A percentile compares a stretch with the other conserved stretches of the same genome.
Evolutionary conservation across 257 asterid genomes (phyloP).

Genomic region (Scutellaria galericulata): DNA sequence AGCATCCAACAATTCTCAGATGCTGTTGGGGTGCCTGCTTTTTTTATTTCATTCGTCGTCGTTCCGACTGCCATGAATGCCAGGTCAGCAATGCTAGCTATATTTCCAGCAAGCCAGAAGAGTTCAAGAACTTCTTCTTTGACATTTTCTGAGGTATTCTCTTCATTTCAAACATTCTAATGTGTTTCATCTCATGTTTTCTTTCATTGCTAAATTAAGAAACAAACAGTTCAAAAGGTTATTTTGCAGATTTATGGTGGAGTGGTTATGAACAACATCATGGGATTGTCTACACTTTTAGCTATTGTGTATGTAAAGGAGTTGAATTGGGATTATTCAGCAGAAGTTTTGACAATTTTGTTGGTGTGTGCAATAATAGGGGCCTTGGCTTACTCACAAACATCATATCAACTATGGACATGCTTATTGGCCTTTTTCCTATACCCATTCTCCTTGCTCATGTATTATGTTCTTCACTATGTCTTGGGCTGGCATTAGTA

Average conservation of each 20-base stretch:
- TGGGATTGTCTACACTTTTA: conserved; percentile 43
- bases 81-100: conserved; percentile 47
- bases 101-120: conserved; percentile 58
- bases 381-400: conserved; percentile 37
- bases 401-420: conserved; percentile 46
- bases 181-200: neutral
- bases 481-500: conserved; percentile 35
- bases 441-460: conserved; percentile 39
- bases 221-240: neutral
- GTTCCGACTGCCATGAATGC: conserved; percentile 55
- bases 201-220: neutral
- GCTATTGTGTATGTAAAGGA: conserved; percentile 43
- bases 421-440: conserved; percentile 42
- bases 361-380: conserved; percentile 44
- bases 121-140: conserved; percentile 51
- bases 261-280: conserved; percentile 52
- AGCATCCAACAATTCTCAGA: conserved; percentile 47
- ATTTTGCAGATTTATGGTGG: conserved; percentile 54
- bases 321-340: conserved; percentile 49
- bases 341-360: conserved; percentile 44
- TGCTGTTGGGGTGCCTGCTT: conserved; percentile 48
- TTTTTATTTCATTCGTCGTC: conserved; percentile 49
- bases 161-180: too few species aligned
- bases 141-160: conserved; percentile 54
- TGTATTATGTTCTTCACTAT: conserved; percentile 37